phyloP scores from a whole-genome alignment of 768 basidiomycete species.

The Strobilomyces echinocephalus region DNA sequence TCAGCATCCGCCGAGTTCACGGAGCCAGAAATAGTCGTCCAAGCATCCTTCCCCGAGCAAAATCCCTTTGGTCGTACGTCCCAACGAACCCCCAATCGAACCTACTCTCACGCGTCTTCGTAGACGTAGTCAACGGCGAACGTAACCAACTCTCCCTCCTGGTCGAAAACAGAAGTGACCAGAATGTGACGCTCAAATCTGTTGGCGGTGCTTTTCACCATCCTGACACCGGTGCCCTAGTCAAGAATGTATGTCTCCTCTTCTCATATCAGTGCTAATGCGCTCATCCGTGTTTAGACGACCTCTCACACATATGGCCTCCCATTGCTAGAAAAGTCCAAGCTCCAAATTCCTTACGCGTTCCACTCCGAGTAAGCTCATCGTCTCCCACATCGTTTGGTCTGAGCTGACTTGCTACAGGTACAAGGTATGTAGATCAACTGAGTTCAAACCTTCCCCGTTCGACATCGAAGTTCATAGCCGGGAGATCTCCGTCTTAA shows the following conservation, averaged over 20 bases:
- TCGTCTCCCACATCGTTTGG: not conserved
- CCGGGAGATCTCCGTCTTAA: constrained; percentile 71
- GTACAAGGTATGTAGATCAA: constrained; percentile 48
- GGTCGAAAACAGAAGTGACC: constrained; percentile 73
- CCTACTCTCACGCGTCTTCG: constrained; percentile 8
- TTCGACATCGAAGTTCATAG: constrained; percentile 33
- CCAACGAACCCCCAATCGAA: not conserved
- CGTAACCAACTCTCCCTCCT: constrained; percentile 60
- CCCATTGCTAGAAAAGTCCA: constrained; percentile 49
- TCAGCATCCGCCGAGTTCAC: constrained; percentile 28
- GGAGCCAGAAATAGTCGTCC: constrained; percentile 51
- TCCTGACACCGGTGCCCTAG: constrained; percentile 53
- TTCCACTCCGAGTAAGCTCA: constrained; percentile 78
- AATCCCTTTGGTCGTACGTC: constrained; percentile 76
- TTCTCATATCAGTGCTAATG: not conserved
- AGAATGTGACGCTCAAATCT: constrained; percentile 62
- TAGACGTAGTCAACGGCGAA: constrained; percentile 83
- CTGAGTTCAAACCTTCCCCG: not conserved
- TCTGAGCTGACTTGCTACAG: constrained; percentile 29
- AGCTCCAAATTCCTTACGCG: constrained; percentile 61
- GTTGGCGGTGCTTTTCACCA: constrained; percentile 67
- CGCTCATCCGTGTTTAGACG: constrained; percentile 40
- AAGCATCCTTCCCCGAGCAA: constrained; percentile 60
- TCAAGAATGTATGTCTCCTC: constrained; percentile 63
- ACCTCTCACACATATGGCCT: constrained; percentile 51